Evolutionary conservation across 768 basidiomycete genomes (phyloP).

Genomic region (Termitomyces sp.): DNA sequence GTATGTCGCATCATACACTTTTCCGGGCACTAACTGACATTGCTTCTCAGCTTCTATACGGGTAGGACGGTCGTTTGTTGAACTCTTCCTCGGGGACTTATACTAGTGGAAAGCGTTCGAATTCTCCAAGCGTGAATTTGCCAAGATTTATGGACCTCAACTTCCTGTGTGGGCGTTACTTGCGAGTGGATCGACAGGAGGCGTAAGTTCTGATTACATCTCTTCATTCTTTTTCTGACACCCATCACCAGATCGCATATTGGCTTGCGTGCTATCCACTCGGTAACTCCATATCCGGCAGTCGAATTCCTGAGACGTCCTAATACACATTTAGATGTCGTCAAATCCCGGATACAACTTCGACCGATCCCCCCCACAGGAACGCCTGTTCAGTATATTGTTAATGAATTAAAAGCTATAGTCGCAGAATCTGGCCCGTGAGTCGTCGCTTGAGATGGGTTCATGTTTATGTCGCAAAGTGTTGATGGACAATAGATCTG

Average conservation of each 20-base stretch:
- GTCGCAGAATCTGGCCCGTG: constrained; percentile 72
- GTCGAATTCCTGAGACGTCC: background rate
- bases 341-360: constrained; percentile 89
- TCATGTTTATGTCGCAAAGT: background rate
- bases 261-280: constrained; percentile 94
- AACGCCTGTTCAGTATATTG: constrained; percentile 75
- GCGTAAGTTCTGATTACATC: constrained; percentile 46
- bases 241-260: constrained; percentile 63
- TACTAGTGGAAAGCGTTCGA: constrained; percentile 77
- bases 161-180: constrained; percentile 85
- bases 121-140: constrained; percentile 78
- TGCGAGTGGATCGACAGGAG: constrained; percentile 79
- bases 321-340: constrained; percentile 55
- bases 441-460: constrained; percentile 24
- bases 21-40: background rate
- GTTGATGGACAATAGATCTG: constrained; percentile 34
- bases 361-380: constrained; percentile 69
- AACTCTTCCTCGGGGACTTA: constrained; percentile 27
- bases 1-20: constrained; percentile 32
- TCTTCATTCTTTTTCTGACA: background rate
- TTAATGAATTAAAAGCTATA: constrained; percentile 61
- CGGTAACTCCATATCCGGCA: constrained; percentile 36
- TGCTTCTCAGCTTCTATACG: constrained; percentile 40
- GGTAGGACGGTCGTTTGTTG: background rate
- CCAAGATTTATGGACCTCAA: constrained; percentile 55